Conservation (phyloP, 805 yeast species). For the Ogataea henricii region DNA sequence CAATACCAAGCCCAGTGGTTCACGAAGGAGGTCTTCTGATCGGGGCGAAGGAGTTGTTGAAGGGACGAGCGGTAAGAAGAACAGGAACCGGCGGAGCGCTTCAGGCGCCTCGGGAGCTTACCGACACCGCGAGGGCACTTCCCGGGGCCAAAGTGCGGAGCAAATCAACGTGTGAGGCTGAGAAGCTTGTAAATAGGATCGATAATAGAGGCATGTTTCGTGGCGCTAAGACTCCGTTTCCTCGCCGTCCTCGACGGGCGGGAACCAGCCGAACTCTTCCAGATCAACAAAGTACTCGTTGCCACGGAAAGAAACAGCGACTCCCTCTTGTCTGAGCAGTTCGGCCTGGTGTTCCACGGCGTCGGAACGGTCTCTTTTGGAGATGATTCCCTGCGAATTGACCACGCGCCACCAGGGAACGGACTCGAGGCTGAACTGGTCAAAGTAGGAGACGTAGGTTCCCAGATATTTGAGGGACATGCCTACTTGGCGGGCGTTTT, state of each 20-base stretch:
- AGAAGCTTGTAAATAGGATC: neutral
- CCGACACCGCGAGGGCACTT: neutral
- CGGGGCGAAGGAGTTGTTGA: neutral
- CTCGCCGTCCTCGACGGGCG: slow-evolving; percentile 34
- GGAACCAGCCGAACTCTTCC: slow-evolving; percentile 68
- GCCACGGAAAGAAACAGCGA: slow-evolving; percentile 38
- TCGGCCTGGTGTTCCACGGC: slow-evolving; percentile 50
- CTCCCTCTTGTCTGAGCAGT: slow-evolving; percentile 49
- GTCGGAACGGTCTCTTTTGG: slow-evolving; percentile 47
- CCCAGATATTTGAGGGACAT: slow-evolving; percentile 60
- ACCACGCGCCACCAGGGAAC: slow-evolving; percentile 87
- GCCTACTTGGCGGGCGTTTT: slow-evolving; percentile 75
- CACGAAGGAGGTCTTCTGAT: neutral
- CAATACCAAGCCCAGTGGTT: slow-evolving; percentile 1
- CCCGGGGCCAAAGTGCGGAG: neutral
- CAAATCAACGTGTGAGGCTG: neutral
- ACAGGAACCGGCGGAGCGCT: neutral
- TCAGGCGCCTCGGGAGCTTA: neutral
- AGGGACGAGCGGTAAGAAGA: neutral
- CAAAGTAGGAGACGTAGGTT: slow-evolving; percentile 13
- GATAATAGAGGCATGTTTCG: neutral
- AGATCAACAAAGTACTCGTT: slow-evolving; percentile 43
- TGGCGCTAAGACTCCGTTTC: too few relatives aligned
- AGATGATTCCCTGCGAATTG: slow-evolving; percentile 61
- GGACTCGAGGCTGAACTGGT: slow-evolving; percentile 33